These are phyloP conservation scores for Cyamopsis tetragonoloba DNA, from an alignment of 306 rosid species.

Conservation along the genomic window DNA sequence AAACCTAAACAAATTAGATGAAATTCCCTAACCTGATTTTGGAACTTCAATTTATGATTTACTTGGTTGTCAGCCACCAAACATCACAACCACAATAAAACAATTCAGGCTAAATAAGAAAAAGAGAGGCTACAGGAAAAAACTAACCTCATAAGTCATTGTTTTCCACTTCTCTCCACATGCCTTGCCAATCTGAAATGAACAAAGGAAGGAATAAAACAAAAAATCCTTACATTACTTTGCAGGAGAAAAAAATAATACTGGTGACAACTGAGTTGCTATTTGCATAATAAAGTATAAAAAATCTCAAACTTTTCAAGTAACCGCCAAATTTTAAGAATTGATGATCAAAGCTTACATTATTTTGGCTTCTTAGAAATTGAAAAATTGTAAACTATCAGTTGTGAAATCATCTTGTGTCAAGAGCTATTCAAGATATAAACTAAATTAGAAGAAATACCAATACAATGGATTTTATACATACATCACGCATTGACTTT, in stretches of 20 bases:
- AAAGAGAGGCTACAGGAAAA: conserved; percentile 17
- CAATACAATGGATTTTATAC: conserved; percentile 11
- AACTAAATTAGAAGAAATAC: conserved; percentile 8
- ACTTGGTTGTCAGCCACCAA: conserved; percentile 12
- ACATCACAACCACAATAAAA: conserved; percentile 11
- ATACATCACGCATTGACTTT: conserved; percentile 87
- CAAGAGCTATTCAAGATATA: conserved; percentile 5
- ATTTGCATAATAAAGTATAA: not conserved
- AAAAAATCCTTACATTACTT: conserved; percentile 15
- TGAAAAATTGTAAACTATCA: conserved; percentile 1
- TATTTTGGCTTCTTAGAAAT: not conserved
- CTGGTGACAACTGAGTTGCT: not conserved
- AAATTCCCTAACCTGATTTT: not conserved
- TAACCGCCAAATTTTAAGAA: not conserved
- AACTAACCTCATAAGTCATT: conserved; percentile 79
- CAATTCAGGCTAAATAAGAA: conserved; percentile 10
- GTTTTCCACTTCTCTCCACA: conserved; percentile 98
- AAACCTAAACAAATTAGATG: not conserved
- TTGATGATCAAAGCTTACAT: not conserved
- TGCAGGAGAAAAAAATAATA: not conserved
- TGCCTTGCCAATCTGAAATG: conserved; percentile 89
- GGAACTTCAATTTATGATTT: not conserved
- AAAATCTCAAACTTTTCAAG: conserved; percentile 8
- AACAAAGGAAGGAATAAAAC: conserved; percentile 21
- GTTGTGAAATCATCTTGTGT: conserved; percentile 14